A percentile compares a stretch with the other conserved stretches of the same genome.
These are phyloP conservation scores for Castanea crenata DNA, from an alignment of 306 rosid species.

Conservation along the genomic window DNA sequence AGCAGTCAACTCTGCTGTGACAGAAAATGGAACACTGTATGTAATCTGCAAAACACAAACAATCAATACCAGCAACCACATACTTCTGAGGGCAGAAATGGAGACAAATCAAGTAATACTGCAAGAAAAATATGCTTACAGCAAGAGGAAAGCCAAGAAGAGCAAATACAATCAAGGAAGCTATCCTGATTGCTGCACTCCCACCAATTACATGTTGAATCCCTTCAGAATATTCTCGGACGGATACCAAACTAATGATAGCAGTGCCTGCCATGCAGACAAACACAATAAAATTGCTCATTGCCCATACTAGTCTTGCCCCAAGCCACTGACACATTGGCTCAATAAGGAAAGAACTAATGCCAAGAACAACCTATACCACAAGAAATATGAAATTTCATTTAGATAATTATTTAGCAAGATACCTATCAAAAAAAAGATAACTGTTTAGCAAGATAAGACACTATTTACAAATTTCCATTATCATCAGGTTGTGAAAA, in stretches of 20 bases:
- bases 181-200: constrained; percentile 62
- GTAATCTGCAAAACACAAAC: constrained; percentile 74
- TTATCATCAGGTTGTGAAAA: constrained; percentile 1
- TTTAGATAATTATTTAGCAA: constrained; percentile 3
- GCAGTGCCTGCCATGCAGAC: constrained; percentile 96
- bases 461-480: not conserved
- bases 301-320: constrained; percentile 87
- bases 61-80: constrained; percentile 20
- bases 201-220: constrained; percentile 76
- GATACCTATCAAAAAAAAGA: not conserved
- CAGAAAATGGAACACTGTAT: constrained; percentile 91
- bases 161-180: constrained; percentile 81
- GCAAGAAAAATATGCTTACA: constrained; percentile 47
- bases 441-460: not conserved
- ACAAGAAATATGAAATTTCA: constrained; percentile 11
- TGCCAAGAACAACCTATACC: constrained; percentile 84
- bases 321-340: constrained; percentile 95
- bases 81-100: constrained; percentile 6
- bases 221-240: constrained; percentile 52
- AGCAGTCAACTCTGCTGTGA: constrained; percentile 90
- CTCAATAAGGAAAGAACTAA: constrained; percentile 89
- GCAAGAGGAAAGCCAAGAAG: constrained; percentile 99
- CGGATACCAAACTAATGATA: constrained; percentile 70
- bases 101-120: constrained; percentile 5
- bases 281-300: constrained; percentile 92